A percentile compares a stretch with the other conserved stretches of the same genome.
Conservation (phyloP, 2,329 filamentous ascomycete species). For the Ophiostoma himal-ulmi region DNA sequence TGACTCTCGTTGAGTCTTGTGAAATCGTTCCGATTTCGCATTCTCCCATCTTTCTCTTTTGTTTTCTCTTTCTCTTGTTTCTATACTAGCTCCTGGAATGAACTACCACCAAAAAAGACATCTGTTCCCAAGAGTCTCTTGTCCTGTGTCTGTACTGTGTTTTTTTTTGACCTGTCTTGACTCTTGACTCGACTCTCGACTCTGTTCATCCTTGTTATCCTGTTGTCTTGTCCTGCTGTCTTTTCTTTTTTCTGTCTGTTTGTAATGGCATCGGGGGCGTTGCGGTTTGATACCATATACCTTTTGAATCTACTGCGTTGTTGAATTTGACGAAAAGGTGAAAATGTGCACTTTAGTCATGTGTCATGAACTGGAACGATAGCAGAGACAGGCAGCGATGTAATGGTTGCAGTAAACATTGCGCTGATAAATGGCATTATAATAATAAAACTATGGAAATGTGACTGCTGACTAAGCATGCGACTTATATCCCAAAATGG, state of each 20-base stretch:
- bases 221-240: neutral
- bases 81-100: neutral
- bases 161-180: neutral
- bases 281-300: slow-evolving; percentile 10
- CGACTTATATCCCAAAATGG: slow-evolving; percentile 10
- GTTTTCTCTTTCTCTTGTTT: neutral
- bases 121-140: neutral
- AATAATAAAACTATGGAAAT: neutral
- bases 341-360: neutral
- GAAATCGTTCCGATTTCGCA: neutral
- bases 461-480: neutral
- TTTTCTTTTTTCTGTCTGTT: neutral
- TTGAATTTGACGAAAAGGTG: neutral
- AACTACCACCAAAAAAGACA: neutral
- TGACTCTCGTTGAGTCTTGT: neutral
- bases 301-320: neutral
- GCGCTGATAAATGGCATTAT: neutral
- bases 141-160: neutral
- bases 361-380: neutral
- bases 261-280: slow-evolving; percentile 16
- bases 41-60: neutral
- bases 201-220: neutral
- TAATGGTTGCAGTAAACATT: too few relatives aligned
- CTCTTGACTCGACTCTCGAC: neutral
- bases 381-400: neutral